Base-by-base conservation (phyloP, 768 basidiomycete species). In the Antrodiella citrinella region DNA sequence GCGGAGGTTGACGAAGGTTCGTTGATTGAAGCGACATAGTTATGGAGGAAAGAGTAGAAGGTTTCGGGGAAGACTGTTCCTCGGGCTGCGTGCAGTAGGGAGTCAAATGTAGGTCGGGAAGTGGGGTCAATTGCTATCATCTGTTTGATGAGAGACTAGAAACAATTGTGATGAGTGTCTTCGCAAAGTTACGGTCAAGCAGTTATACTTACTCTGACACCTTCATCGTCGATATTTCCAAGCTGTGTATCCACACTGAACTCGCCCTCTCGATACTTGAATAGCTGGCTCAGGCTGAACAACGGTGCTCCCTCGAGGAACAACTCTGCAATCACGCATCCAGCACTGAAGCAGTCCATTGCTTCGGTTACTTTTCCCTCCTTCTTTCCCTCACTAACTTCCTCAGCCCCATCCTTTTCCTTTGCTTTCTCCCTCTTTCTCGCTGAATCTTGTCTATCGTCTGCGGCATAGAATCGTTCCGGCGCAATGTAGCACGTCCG, bases 401-500 rank as follows among this genome's bases (percentile, higher is more conserved):
- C 71, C 59, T 89, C 88, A 67, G 79, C 82, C 22, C 78, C 78
- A 47, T 80, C 84, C 47, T n/a, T 43, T 48, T 39, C 43, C 10
- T 20, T 50, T 3, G 9, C 51, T 26, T 35, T 18, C 45, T 23
- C 48, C 44, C 47, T 54, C 82, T 43, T 22, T 15, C 30, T 46
- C 18, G 38, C 49, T 18, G 48, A 48, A 21, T 56, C 54, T 0
- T 81, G 82, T 48, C 82, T 84, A 45, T 69, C 73, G 4, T 72
- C 74, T 1, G 86, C 78, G 2, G 86, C 81, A 66, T 87, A 97
- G 70, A 98, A 99, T 9, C 96, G 75, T 59, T 99, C 96, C 0
- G 96, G 96, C 0, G 96, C 96, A 51, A 99, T 73, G 61, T 98
- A 98, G 65, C 96, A 99, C 1, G 91, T 94, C 10, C 95, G 78